A percentile compares a stretch with the other conserved stretches of the same genome.
phyloP scores from a whole-genome alignment of 345 rosid species.

The Pistacia integerrima region DNA sequence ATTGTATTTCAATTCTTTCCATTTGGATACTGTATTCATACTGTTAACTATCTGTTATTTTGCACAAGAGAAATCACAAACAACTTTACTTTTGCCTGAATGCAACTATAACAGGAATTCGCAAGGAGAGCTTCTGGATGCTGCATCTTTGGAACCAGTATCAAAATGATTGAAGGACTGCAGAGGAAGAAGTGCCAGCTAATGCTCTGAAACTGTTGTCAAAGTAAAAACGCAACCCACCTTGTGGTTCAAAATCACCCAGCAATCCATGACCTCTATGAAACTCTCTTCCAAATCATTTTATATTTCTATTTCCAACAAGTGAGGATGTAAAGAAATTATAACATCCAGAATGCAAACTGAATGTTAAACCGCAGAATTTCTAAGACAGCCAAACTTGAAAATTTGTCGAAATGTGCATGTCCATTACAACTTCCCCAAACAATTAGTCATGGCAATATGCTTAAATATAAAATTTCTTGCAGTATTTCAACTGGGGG shows the following conservation, averaged over 20 bases:
- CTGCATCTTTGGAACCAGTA: constrained; percentile 52
- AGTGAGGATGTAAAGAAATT: constrained; percentile 17
- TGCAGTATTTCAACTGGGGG: constrained; percentile 32
- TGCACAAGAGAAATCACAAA: constrained; percentile 14
- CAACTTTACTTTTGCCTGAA: constrained; percentile 42
- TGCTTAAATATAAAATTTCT: constrained; percentile 6
- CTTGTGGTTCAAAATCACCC: constrained; percentile 15
- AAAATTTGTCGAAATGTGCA: constrained; percentile 14
- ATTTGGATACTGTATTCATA: not conserved
- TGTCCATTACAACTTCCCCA: not conserved
- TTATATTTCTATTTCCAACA: constrained; percentile 17
- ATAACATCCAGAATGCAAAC: constrained; percentile 19
- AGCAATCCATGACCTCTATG: not conserved
- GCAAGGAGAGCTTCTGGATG: constrained; percentile 49
- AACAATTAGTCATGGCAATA: constrained; percentile 5
- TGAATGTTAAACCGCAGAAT: constrained; percentile 21
- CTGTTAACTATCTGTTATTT: not conserved
- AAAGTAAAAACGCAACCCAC: constrained; percentile 6
- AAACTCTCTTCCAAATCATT: constrained; percentile 14
- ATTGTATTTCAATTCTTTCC: not conserved
- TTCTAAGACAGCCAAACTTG: constrained; percentile 10
- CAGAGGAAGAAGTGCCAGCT: constrained; percentile 52
- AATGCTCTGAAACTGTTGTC: constrained; percentile 52
- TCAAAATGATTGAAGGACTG: constrained; percentile 53
- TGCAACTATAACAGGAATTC: constrained; percentile 53